Evolutionary conservation across 1,139 yeast species (phyloP), one percentile per base, ranked within the genome.

Genomic region (Pichia sorboxylosa): DNA sequence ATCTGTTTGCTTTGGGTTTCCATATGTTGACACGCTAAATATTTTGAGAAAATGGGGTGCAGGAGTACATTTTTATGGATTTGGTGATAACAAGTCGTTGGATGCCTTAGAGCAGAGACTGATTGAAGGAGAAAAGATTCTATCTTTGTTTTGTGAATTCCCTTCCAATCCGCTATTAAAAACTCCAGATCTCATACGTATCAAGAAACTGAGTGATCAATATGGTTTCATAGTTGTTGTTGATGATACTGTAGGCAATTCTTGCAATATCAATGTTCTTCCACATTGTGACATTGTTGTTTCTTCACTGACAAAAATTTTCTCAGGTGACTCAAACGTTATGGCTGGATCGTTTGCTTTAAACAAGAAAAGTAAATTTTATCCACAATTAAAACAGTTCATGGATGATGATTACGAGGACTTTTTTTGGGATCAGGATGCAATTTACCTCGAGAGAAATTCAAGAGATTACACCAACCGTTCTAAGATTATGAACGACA

Each of bases 201-300:
- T 85, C 35, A 68, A 77, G 37, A 51, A 63, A 36, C 64, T 90
- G 39, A 77, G 94, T 5, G 73, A 74, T 41, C 63, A 75, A 47
- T 81, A 66, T 55, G 65, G 68, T 3, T 90, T 90, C 55, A 76
- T 76, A 7, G 73, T 90, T 26, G 83, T 83, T 13, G 77, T 90
- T 26, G 98, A 90, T 55, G 97, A 90, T 51, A 90, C 97, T 1
- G 81, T 85, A 18, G 97, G 96, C 15, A 90, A 90, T 48, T 78
- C 84, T 49, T 66, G 81, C 40, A 90, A 90, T 54, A 70, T 84
- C 33, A 83, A 83, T 47, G 84, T 82, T 3, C 63, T 84, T 37
- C 84, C 85, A 13, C 80, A 67, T 51, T 79, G 85, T 9, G 98
- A 90, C 55, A 69, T 87, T 40, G 80, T 83, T 13, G 93, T 80